Evolutionary conservation across 179 eudicot species (phyloP).

Genomic region (Spergularia azorica): DNA sequence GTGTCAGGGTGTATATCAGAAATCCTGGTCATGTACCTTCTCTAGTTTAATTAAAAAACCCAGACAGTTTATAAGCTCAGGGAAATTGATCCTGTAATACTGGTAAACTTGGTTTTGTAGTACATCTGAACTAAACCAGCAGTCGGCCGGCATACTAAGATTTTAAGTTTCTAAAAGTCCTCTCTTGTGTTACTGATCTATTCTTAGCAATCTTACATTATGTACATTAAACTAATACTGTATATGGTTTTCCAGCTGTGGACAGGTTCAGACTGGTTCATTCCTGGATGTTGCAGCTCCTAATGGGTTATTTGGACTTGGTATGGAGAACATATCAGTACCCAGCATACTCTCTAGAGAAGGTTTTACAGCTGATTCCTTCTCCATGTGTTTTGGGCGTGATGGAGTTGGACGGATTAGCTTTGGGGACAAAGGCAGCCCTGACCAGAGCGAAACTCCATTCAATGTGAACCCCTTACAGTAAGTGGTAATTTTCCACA

Average conservation of each 20-base stretch:
- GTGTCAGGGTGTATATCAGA: background rate
- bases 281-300: conserved; percentile 91
- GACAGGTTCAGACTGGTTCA: conserved; percentile 81
- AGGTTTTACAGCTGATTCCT: conserved; percentile 79
- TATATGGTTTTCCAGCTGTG: conserved; percentile 65
- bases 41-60: background rate
- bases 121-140: background rate
- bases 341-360: conserved; percentile 76
- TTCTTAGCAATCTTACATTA: background rate
- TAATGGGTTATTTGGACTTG: conserved; percentile 96
- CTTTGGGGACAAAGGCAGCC: conserved; percentile 89
- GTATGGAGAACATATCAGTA: conserved; percentile 79
- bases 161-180: background rate
- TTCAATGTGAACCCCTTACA: conserved; percentile 63
- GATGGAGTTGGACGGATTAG: conserved; percentile 85
- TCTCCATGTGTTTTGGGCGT: conserved; percentile 93
- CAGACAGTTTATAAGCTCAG: background rate
- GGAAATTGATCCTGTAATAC: no score
- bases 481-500: conserved; percentile 57
- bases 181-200: background rate
- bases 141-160: background rate
- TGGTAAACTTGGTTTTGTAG: background rate
- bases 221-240: conserved; percentile 14
- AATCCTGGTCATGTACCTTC: background rate
- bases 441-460: conserved; percentile 73